phyloP scores from a whole-genome alignment of 257 asterid genomes.

The Mentha longifolia region DNA sequence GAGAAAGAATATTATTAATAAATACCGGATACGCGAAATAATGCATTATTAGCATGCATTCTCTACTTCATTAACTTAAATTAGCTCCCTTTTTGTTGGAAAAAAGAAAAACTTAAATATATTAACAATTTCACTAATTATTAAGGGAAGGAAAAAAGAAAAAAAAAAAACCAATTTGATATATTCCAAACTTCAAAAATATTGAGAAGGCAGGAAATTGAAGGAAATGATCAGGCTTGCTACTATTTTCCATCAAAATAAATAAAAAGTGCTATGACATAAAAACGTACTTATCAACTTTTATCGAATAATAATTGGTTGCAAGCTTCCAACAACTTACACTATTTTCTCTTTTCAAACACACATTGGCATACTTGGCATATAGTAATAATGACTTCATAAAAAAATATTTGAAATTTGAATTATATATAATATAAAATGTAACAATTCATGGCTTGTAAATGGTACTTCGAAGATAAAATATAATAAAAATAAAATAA shows the following conservation, averaged over 20 bases:
- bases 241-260: not conserved
- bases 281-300: not conserved
- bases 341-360: slow-evolving; percentile 13
- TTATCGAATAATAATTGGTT: not conserved
- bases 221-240: not conserved
- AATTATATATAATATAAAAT: not conserved
- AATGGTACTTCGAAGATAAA: not conserved
- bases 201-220: not conserved
- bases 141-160: too few relatives aligned
- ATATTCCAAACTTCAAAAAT: not conserved
- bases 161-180: not conserved
- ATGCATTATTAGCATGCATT: not conserved
- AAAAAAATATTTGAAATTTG: not conserved
- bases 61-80: not conserved
- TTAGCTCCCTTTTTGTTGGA: not conserved
- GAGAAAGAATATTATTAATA: too few relatives aligned
- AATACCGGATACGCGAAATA: too few relatives aligned
- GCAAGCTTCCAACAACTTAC: slow-evolving; percentile 34
- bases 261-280: not conserved
- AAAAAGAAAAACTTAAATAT: too few relatives aligned
- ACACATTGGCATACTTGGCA: not conserved
- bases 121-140: too few relatives aligned
- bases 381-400: too few relatives aligned
- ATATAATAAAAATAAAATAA: not conserved
- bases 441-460: not conserved